phyloP scores from a whole-genome alignment of 2,329 filamentous ascomycete genomes.

The Tolypocladium tropicale region DNA sequence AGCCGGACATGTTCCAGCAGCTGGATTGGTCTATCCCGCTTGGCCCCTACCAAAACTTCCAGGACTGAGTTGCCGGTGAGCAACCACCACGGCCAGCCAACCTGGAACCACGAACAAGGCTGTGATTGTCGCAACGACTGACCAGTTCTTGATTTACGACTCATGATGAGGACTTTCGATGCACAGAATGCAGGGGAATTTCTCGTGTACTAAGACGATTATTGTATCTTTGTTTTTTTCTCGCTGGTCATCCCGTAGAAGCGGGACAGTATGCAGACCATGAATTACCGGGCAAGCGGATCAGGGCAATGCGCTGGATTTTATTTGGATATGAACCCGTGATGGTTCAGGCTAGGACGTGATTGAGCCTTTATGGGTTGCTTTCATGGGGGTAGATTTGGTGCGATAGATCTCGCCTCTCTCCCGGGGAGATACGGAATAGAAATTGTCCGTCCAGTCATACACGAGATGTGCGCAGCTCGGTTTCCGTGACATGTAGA shows the following conservation, averaged over 20 bases:
- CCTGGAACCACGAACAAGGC: background rate
- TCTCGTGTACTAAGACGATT: background rate
- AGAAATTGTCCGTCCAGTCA: background rate
- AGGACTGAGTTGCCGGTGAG: background rate
- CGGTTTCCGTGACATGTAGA: background rate
- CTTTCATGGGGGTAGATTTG: background rate
- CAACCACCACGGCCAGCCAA: background rate
- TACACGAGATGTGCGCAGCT: background rate
- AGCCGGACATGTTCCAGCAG: slow-evolving; percentile 38
- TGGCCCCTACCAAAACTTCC: background rate
- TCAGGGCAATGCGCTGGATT: background rate
- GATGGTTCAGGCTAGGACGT: background rate
- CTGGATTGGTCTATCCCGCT: slow-evolving; percentile 25
- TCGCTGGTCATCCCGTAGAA: background rate
- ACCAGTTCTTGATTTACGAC: background rate
- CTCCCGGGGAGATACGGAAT: background rate
- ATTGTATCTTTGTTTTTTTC: background rate
- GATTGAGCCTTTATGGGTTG: no score
- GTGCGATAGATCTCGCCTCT: background rate
- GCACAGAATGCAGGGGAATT: background rate
- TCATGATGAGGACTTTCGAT: background rate
- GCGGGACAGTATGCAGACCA: background rate
- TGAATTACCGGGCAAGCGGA: background rate
- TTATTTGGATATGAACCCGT: background rate
- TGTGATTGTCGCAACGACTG: background rate